Base-by-base conservation (phyloP, 768 basidiomycete species). In the Rhodotorula sphaerocarpa region DNA sequence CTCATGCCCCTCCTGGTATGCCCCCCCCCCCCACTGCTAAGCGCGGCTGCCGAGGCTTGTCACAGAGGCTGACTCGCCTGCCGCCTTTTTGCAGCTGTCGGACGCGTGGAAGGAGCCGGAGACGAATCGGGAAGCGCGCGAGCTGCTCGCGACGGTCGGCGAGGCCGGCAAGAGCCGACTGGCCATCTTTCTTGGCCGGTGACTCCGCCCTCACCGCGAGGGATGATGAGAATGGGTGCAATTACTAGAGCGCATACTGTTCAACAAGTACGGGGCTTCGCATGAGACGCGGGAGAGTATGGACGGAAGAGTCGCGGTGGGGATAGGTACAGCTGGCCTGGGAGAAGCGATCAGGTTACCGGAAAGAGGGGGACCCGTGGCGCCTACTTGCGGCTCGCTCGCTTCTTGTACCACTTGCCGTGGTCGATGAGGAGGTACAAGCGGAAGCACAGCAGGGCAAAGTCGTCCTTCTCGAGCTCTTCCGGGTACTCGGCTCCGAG, bases 401-500 rank as follows among this genome's bases (percentile, higher is more conserved):
- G 53, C 73, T 73, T 73, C 33, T 42, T 67, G 60, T 74, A 73
- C 66, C 72, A 72, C 60, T 64, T 73, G 3, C 72, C 63, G 69
- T 77, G 75, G 28, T 67, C 62, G 48, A 76, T 58, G 34, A 75
- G 59, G 43, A 76, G 58, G 59, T 75, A 77, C 20, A 72, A 58
- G 41, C 73, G 67, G 72, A 78, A 76, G 53, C 73, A 74, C 33
- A 74, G 70, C 21, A 72, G 63, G 3, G 75, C 77, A 59, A 78
- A 77, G 30, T 73, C 69, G 61, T 78, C 76, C 27, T 77, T 62
- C 55, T 73, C 73, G 55, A 78, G 67, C 47, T 77, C 77, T 33
- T 71, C 65, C 1, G 77, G 77, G 68, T 77, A 77, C 54, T 70
- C 66, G 2, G 76, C 77, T 12, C 77, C 77, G 25, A 78, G 69